Base-by-base conservation (phyloP, 2,329 filamentous ascomycete species). In the Sporothrix brasiliensis region DNA sequence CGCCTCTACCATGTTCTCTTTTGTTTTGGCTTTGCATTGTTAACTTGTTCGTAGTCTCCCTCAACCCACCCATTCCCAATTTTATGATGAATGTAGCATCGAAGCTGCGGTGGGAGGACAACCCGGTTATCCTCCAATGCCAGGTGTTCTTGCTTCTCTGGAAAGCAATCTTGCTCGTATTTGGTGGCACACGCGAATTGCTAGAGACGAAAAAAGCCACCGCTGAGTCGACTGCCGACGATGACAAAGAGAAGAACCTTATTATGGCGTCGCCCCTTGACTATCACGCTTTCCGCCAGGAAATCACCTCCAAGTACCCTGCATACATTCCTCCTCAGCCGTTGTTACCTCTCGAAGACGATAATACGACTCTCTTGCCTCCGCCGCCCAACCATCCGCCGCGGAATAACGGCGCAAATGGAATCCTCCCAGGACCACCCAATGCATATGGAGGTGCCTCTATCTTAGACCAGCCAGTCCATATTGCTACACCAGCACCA, bases 271-370 rank as follows among this genome's bases (percentile, higher is more conserved):
- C 94, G 1, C 95, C 95, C 4, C 83, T 99, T 13, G 95, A 99
- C 77, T 99, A 99, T 77, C 94, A 99, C 78, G 86, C 94, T 27
- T 99, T 99, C 77, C 90, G 95, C 49, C 94, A 97, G 79, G 95
- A 99, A 79, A 94, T 99, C 71, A 96, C 91, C 19, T 97, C 94
- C 2, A 99, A 99, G 80, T 99, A 99, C 78, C 95, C 95, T 13
- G 92, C 95, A 2, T 99, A 99, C 79, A 91, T 97, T 71, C 94
- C 95, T 2, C 95, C 95, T 2, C 90, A 89, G 68, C 91, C 92
- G 1, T 80, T 92, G 6, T 89, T 98, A 72, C 93, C 93, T 1
- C 84, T 98, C 16, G 94, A 98, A 78, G 87, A 92, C 24, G 94
- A 97, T 69, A 94, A 95, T 77, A 95, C 92, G 73, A 96, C 93